Conservation (phyloP, 139 green algal species). For the Micromonas pusilla region DNA sequence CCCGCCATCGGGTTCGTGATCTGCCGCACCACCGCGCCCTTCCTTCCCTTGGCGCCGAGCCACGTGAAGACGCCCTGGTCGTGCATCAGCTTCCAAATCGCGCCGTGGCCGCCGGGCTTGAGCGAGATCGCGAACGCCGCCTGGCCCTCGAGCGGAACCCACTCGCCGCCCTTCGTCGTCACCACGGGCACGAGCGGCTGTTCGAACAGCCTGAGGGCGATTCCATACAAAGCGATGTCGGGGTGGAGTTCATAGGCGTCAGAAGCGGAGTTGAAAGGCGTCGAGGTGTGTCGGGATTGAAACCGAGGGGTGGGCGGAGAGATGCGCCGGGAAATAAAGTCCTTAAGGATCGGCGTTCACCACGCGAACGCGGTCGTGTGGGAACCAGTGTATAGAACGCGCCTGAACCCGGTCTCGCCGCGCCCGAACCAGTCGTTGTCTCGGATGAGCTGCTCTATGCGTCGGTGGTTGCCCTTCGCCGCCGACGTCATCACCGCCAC, state of each 20-base stretch:
- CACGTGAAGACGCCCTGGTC: constrained; percentile 65
- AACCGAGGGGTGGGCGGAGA: too few relatives aligned
- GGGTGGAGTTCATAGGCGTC: too few relatives aligned
- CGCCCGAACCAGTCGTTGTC: constrained; percentile 72
- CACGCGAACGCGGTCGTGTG: too few relatives aligned
- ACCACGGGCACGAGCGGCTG: constrained; percentile 92
- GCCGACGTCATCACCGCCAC: constrained; percentile 95
- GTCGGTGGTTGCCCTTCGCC: constrained; percentile 89
- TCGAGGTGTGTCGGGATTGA: too few relatives aligned
- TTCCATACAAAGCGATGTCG: too few relatives aligned
- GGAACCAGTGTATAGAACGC: too few relatives aligned
- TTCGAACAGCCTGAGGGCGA: constrained; percentile 53
- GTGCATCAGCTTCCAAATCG: constrained; percentile 97
- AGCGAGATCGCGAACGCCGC: constrained; percentile 56
- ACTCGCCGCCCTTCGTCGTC: constrained; percentile 74
- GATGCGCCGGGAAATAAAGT: too few relatives aligned
- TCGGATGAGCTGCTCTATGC: constrained; percentile 51
- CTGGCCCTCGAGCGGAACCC: constrained; percentile 4
- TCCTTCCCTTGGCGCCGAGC: constrained; percentile 36
- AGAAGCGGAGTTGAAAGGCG: too few relatives aligned
- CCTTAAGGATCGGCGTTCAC: too few relatives aligned
- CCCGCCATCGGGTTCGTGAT: constrained; percentile 95
- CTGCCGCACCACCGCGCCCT: constrained; percentile 76
- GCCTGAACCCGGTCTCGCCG: constrained; percentile 62
- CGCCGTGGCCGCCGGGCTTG: constrained; percentile 94